Evolutionary conservation across 1,284 basidiomycete species (phyloP).

Genomic region (Tilletia horrida): DNA sequence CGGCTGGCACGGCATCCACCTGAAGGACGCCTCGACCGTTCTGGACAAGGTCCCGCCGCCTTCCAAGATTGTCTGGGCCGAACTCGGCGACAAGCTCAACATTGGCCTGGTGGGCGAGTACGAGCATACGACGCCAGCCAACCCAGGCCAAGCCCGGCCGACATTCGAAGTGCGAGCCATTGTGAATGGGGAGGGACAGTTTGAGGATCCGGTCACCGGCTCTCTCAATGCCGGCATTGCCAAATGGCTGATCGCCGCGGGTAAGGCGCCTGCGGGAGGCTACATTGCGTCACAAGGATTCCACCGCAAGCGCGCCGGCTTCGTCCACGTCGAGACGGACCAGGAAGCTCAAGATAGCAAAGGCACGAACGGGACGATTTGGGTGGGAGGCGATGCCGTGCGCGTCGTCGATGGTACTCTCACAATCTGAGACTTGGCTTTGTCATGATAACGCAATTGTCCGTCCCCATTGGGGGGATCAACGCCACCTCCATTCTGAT

Average conservation of each 20-base stretch:
- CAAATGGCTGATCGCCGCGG: conserved; percentile 33
- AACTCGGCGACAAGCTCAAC: conserved; percentile 23
- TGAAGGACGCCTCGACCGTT: conserved; percentile 31
- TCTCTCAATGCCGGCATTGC: conserved; percentile 44
- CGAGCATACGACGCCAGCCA: conserved; percentile 14
- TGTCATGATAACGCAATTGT: no score
- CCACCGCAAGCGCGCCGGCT: conserved; percentile 31
- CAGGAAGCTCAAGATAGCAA: not conserved
- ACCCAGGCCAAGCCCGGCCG: conserved; percentile 13
- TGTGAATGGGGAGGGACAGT: conserved; percentile 19
- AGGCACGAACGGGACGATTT: conserved; percentile 24
- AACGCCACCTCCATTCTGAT: no score
- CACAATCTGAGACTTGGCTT: not conserved
- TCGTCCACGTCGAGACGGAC: conserved; percentile 31
- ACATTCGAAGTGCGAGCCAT: conserved; percentile 38
- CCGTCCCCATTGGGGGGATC: no score
- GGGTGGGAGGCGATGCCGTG: conserved; percentile 37
- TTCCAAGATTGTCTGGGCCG: conserved; percentile 15
- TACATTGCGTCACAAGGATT: conserved; percentile 37
- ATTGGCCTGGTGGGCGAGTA: conserved; percentile 41
- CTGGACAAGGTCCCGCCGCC: conserved; percentile 27
- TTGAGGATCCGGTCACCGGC: conserved; percentile 43
- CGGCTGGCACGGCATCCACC: conserved; percentile 37
- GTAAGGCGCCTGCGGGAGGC: conserved; percentile 23
- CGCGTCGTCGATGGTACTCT: conserved; percentile 31